phyloP scores from a whole-genome alignment of 345 rosid species.

The Camelina sativa region DNA sequence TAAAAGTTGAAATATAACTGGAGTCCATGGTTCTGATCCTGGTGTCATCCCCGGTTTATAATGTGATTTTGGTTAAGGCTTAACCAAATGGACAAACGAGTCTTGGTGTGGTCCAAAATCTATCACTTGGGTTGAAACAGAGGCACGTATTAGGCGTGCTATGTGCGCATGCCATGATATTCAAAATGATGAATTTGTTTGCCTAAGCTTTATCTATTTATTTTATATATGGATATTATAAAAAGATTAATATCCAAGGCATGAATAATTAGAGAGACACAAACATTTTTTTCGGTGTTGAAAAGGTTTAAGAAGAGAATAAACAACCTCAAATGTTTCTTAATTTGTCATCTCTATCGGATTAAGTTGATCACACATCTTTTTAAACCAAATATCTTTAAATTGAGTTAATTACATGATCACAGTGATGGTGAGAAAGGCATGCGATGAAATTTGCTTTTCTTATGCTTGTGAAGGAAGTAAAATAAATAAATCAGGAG shows the following conservation, averaged over 20 bases:
- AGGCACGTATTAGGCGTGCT: conserved; percentile 30
- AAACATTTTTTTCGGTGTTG: conserved; percentile 5
- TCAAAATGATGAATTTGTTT: conserved; percentile 17
- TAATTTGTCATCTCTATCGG: neutral
- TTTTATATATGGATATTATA: neutral
- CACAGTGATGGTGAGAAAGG: conserved; percentile 27
- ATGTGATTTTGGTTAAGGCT: conserved; percentile 26
- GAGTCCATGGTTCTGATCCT: neutral
- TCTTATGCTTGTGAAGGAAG: conserved; percentile 29
- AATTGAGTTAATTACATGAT: neutral
- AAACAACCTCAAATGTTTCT: too few species aligned
- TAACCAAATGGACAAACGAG: conserved; percentile 2
- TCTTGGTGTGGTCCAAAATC: neutral
- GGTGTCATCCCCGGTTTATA: neutral
- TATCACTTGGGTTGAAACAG: neutral
- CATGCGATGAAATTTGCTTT: conserved; percentile 8
- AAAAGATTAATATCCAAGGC: neutral
- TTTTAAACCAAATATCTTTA: neutral
- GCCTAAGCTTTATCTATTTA: conserved; percentile 6
- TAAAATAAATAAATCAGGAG: conserved; percentile 16
- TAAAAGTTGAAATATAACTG: neutral
- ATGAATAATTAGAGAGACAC: neutral
- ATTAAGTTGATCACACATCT: neutral
- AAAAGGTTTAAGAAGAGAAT: conserved; percentile 9
- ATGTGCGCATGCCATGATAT: conserved; percentile 31